A percentile compares a stretch with the other conserved stretches of the same genome.
These are phyloP conservation scores for Trametes cinnabarina DNA, from an alignment of 768 basidiomycete genomes.

Conservation along the genomic window DNA sequence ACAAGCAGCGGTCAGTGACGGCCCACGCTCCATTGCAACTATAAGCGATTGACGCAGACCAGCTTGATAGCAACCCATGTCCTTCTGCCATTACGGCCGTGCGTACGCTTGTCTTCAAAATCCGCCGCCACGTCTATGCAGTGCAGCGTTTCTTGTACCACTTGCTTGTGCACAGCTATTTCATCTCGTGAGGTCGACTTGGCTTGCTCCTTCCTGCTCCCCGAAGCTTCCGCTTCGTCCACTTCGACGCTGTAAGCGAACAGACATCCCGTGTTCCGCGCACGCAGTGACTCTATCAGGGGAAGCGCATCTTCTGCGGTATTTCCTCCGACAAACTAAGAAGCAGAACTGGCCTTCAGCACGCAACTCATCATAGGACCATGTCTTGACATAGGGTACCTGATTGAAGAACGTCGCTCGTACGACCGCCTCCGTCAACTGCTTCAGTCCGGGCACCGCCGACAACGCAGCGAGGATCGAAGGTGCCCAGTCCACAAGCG, in stretches of 20 bases:
- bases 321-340: conserved; percentile 87
- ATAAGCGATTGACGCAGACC: conserved; percentile 37
- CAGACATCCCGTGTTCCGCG: conserved; percentile 68
- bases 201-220: conserved; percentile 17
- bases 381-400: conserved; percentile 34
- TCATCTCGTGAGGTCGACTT: conserved; percentile 27
- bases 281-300: conserved; percentile 58
- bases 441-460: conserved; percentile 56
- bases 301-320: conserved; percentile 68
- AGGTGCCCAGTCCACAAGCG: conserved; percentile 74
- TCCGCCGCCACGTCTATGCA: conserved; percentile 78
- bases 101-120: conserved; percentile 57
- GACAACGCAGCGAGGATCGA: conserved; percentile 55
- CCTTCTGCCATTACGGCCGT: conserved; percentile 40
- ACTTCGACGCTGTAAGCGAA: conserved; percentile 88
- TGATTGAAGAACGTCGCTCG: conserved; percentile 84
- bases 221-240: conserved; percentile 54
- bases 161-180: conserved; percentile 50
- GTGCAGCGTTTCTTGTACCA: conserved; percentile 72
- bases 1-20: neutral
- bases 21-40: no score
- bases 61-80: conserved; percentile 89
- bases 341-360: neutral
- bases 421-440: conserved; percentile 66
- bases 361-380: no score